These are phyloP conservation scores for Myriosclerotinia curreyana DNA, from an alignment of 2,329 filamentous ascomycete genomes.

Conservation along the genomic window DNA sequence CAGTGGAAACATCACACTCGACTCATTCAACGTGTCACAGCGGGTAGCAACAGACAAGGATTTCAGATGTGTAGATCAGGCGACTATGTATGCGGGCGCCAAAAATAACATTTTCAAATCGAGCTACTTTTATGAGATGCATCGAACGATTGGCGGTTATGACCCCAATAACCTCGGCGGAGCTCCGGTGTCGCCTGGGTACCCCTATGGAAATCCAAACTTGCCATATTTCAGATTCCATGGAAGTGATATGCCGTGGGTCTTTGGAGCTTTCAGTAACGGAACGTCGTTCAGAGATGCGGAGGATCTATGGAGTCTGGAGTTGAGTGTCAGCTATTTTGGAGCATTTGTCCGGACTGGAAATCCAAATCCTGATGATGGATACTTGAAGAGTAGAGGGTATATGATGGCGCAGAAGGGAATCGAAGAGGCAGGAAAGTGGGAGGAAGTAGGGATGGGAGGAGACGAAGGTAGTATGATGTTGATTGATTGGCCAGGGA, in stretches of 20 bases:
- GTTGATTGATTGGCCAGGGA: conserved; percentile 47
- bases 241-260: conserved; percentile 47
- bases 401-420: conserved; percentile 39
- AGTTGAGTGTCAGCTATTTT: conserved; percentile 48
- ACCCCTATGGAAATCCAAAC: conserved; percentile 48
- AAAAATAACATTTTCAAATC: conserved; percentile 44
- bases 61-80: conserved; percentile 55
- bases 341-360: conserved; percentile 47
- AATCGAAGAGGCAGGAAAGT: background rate
- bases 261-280: conserved; percentile 45
- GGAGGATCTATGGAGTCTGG: conserved; percentile 46
- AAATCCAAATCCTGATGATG: conserved; percentile 46
- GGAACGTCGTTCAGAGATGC: conserved; percentile 42
- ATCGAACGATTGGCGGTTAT: conserved; percentile 48
- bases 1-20: conserved; percentile 51
- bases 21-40: conserved; percentile 53
- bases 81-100: conserved; percentile 49
- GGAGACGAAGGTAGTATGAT: conserved; percentile 43
- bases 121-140: conserved; percentile 52
- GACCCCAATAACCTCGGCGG: conserved; percentile 51
- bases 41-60: conserved; percentile 52
- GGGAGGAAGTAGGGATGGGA: conserved; percentile 42
- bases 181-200: conserved; percentile 43
- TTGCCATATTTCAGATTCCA: conserved; percentile 54
- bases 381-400: conserved; percentile 45